Percentiles rank a stretch among this genome's conserved stretches.
These are phyloP conservation scores for Boletellus deceptivus DNA, from an alignment of 1,284 basidiomycete species.

Conservation along the genomic window DNA sequence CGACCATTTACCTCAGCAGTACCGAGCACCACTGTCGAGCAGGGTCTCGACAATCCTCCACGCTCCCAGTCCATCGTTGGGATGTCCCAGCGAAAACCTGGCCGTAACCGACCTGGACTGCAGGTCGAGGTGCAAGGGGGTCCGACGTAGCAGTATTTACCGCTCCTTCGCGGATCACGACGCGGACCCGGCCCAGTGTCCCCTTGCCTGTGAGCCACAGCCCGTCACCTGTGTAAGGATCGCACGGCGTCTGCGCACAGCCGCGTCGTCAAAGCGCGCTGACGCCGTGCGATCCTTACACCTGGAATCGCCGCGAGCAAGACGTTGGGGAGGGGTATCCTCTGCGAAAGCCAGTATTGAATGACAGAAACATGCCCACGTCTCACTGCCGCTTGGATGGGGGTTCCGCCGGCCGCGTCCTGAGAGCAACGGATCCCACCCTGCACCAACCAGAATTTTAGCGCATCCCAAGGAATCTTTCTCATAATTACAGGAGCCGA, in stretches of 20 bases:
- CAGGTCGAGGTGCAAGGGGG: not conserved
- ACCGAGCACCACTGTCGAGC: slow-evolving; percentile 3
- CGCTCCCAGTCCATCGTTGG: not conserved
- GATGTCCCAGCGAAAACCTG: no score
- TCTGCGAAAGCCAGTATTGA: slow-evolving; percentile 2
- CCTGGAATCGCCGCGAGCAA: not conserved
- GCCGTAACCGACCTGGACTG: no score
- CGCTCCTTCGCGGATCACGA: slow-evolving; percentile 1
- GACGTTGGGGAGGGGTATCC: not conserved
- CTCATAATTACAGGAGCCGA: not conserved
- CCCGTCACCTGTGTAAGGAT: no score
- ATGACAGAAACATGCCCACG: not conserved
- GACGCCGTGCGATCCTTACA: no score
- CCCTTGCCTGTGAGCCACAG: no score
- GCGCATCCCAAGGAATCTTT: not conserved
- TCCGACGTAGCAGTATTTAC: not conserved
- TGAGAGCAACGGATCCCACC: slow-evolving; percentile 4
- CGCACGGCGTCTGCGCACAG: no score
- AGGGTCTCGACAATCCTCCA: not conserved
- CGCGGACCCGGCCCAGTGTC: not conserved
- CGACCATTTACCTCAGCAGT: slow-evolving; percentile 4
- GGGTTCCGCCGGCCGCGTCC: not conserved
- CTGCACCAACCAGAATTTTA: not conserved
- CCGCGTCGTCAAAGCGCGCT: no score
- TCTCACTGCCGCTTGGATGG: not conserved